A percentile compares a stretch with the other conserved stretches of the same genome.
Evolutionary conservation across 306 rosid species (phyloP).

Genomic region (Arachis stenosperma): DNA sequence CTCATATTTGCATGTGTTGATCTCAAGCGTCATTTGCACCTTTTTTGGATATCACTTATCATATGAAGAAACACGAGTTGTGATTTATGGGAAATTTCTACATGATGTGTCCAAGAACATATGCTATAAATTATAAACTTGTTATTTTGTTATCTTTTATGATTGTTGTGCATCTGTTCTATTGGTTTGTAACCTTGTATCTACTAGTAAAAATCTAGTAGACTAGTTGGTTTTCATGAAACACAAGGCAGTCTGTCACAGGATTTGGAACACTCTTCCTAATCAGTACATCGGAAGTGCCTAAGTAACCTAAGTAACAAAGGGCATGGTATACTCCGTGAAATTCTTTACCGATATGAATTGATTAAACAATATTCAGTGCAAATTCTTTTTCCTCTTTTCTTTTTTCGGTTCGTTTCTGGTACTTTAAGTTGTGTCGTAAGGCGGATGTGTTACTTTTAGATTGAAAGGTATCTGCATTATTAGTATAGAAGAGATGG

Average conservation of each 20-base stretch:
- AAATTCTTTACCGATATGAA: not conserved
- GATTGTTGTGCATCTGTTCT: not conserved
- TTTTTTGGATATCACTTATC: not conserved
- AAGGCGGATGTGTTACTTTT: slow-evolving; percentile 1
- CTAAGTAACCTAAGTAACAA: not conserved
- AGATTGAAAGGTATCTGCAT: slow-evolving; percentile 1
- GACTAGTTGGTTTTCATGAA: not conserved
- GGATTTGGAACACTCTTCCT: not conserved
- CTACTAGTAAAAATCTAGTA: not conserved
- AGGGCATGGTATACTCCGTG: not conserved
- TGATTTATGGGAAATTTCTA: slow-evolving; percentile 1
- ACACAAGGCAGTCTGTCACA: not conserved
- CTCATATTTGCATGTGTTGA: not conserved
- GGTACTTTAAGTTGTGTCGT: not conserved
- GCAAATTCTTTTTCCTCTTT: not conserved
- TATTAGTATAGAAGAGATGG: not conserved
- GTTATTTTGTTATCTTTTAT: too few relatives aligned
- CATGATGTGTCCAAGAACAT: not conserved
- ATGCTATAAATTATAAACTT: too few relatives aligned
- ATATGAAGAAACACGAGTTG: not conserved
- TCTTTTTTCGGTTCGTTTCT: not conserved
- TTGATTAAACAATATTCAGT: not conserved
- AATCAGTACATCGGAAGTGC: not conserved
- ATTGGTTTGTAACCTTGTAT: not conserved
- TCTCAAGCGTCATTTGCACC: not conserved